phyloP scores from a whole-genome alignment of 192 early-diverging fungal species.

The Entrophospora sp. region DNA sequence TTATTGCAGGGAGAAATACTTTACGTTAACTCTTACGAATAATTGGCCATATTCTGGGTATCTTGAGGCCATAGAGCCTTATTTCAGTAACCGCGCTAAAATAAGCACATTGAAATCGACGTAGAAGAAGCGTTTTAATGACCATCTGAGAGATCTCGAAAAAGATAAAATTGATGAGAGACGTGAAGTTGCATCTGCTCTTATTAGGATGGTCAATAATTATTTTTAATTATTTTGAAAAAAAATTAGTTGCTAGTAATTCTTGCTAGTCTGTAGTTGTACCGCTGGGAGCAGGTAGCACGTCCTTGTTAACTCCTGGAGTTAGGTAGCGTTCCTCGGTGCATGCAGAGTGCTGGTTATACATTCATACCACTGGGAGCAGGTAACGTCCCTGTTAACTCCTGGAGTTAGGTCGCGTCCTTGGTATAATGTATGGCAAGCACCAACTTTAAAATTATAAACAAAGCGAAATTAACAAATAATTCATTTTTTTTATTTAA shows the following conservation, averaged over 20 bases:
- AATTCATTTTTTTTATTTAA: conserved; percentile 3
- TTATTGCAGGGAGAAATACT: conserved; percentile 4
- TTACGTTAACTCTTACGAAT: not conserved
- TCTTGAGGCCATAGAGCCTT: conserved; percentile 7
- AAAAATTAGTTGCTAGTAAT: conserved; percentile 2
- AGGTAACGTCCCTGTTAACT: conserved; percentile 3
- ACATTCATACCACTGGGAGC: not conserved
- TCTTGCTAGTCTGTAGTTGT: conserved; percentile 3
- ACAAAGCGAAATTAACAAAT: not conserved
- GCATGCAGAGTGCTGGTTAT: not conserved
- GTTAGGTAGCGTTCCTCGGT: too few relatives aligned
- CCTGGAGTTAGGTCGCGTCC: not conserved
- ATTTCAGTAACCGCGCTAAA: not conserved
- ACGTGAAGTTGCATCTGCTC: not conserved
- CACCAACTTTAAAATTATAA: too few relatives aligned
- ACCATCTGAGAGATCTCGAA: conserved; percentile 3
- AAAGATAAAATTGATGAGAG: not conserved
- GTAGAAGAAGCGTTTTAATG: conserved; percentile 6
- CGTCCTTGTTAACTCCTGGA: conserved; percentile 16
- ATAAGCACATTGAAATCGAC: not conserved
- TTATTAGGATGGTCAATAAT: conserved; percentile 4
- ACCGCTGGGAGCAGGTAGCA: conserved; percentile 16
- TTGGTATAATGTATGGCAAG: not conserved
- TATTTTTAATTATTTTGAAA: not conserved
- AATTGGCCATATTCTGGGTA: conserved; percentile 8